Evolutionary conservation across 106 monocot genomes (phyloP), one percentile per base, ranked within the genome.

Genomic region (Dactylorhiza incarnata): DNA sequence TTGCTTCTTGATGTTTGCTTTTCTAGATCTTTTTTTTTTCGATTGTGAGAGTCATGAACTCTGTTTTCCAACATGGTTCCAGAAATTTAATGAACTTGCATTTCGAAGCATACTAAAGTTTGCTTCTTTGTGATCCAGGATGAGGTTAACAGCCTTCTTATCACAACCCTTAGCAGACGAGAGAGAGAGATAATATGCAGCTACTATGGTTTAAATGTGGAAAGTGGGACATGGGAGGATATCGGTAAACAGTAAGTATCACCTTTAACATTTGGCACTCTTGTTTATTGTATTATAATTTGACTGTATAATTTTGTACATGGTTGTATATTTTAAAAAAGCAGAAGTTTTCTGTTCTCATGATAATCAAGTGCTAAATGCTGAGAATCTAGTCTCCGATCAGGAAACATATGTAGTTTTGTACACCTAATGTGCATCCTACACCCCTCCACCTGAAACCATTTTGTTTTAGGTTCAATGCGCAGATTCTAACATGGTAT

Each of bases 191-290:
- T 96, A 15, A 84, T 96, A 77, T 65, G 93, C 56, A 84, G 88
- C 26, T 96, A 96, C 84, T 85, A 96, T 78, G 96, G 96, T 69
- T 66, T 96, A 14, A 82, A 82, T 9, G 85, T 63, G 46, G 93
- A 93, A 47, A 82, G 78, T 22, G 82, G 85, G 49, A 89, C 96
- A 71, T 96, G 96, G 96, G 96, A 93, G 82, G 96, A 93, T 74
- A 96, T 96, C n/a, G 89, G 96, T 74, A 84, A 84, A 77, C 81
- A 87, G 96, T 96, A 87, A 87, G 96, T 80, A 47, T 23, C 59
- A 12, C 48, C 45, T 74, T 14, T 15, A 55, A 49, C 65, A 73
- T 44, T 12, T 9, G 11, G 3, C 52, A 13, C 52, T 52, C 52
- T 72, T 19, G 26, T 13, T 22, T 49, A 29, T 11, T 13, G 44